Conservation (phyloP, 352 stramenopile genomes). For the Pythium phragmitis region DNA sequence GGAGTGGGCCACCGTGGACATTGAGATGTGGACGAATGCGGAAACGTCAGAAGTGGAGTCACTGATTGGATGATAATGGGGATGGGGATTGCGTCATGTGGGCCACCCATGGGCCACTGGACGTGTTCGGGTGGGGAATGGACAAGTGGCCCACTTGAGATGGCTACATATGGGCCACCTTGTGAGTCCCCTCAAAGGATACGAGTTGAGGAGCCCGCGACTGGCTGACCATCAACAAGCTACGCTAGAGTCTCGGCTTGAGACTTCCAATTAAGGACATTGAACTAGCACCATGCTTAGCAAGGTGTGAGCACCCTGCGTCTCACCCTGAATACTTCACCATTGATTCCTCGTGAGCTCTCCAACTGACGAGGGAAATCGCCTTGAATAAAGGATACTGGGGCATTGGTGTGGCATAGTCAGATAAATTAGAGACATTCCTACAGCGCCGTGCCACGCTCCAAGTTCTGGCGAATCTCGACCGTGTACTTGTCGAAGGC, state of each 20-base stretch:
- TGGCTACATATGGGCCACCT: slow-evolving; percentile 29
- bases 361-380: too few species aligned
- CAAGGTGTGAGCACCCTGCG: too few species aligned
- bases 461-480: slow-evolving; percentile 97
- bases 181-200: slow-evolving; percentile 3
- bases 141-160: slow-evolving; percentile 21
- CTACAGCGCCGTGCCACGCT: slow-evolving; percentile 96
- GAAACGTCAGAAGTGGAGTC: background rate
- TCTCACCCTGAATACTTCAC: too few species aligned
- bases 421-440: slow-evolving; percentile 26
- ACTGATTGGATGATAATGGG: slow-evolving; percentile 19
- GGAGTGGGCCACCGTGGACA: background rate
- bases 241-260: too few species aligned
- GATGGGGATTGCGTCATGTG: slow-evolving; percentile 23
- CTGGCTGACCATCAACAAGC: background rate
- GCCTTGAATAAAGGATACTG: background rate
- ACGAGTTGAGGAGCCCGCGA: background rate
- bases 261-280: too few species aligned
- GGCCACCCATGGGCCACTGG: slow-evolving; percentile 26
- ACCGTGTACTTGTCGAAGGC: slow-evolving; percentile 98
- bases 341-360: too few species aligned
- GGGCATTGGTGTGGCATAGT: background rate
- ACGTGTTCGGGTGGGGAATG: slow-evolving; percentile 6
- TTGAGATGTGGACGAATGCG: slow-evolving; percentile 17
- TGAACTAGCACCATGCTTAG: too few species aligned